Evolutionary conservation across 2,329 filamentous ascomycete genomes (phyloP).

Genomic region (Aspergillus piperis): DNA sequence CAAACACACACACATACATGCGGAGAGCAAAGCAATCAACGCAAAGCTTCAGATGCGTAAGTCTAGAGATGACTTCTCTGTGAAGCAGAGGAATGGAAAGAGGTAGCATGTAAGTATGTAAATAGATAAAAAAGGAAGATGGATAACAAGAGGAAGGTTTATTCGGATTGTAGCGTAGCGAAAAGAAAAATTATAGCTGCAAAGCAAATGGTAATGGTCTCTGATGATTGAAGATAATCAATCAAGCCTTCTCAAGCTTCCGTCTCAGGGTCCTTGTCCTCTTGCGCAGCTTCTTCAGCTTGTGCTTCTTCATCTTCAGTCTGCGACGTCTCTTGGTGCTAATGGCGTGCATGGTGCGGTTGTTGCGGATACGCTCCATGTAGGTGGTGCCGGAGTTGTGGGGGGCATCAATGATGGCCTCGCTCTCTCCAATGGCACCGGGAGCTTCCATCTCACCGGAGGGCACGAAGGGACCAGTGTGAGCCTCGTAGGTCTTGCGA

Average conservation of each 20-base stretch:
- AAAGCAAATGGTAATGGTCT: constrained; percentile 5
- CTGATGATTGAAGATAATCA: too few relatives aligned
- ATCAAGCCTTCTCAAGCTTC: constrained; percentile 69
- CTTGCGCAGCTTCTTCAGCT: constrained; percentile 99
- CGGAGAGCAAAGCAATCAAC: constrained; percentile 10
- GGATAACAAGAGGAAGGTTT: constrained; percentile 9
- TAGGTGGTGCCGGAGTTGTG: constrained; percentile 51
- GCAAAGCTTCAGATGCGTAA: constrained; percentile 1
- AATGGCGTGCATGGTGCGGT: constrained; percentile 70
- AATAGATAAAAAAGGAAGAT: background rate
- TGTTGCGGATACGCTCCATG: constrained; percentile 66
- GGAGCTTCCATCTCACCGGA: constrained; percentile 42
- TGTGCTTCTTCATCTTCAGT: constrained; percentile 99
- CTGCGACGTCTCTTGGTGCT: constrained; percentile 90
- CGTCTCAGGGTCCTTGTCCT: constrained; percentile 83
- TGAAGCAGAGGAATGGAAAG: background rate
- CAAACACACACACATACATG: constrained; percentile 11
- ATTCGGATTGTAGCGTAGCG: constrained; percentile 9
- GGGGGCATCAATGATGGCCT: constrained; percentile 59
- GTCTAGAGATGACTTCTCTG: background rate
- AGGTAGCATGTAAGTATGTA: background rate
- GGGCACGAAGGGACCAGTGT: constrained; percentile 52
- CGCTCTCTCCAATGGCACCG: constrained; percentile 26
- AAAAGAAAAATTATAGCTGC: constrained; percentile 13
- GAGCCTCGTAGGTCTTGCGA: constrained; percentile 54